Conservation (phyloP, 179 eudicot species). For the Nepenthes alata region DNA sequence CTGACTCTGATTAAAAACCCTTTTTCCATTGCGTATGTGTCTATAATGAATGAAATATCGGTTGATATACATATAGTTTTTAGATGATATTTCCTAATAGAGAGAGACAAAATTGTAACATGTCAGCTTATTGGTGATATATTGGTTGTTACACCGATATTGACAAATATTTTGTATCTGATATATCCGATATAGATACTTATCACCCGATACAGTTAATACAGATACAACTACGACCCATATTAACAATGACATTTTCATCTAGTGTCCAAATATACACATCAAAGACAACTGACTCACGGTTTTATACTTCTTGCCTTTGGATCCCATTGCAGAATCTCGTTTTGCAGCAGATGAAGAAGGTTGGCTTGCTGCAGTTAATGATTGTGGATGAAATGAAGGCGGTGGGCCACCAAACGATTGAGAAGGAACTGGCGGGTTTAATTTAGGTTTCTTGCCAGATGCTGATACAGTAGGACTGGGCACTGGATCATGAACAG, state of each 20-base stretch:
- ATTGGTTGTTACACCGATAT: no score
- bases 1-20: no score
- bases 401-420: constrained; percentile 41
- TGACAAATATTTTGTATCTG: no score
- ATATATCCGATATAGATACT: no score
- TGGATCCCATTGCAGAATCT: constrained; percentile 33
- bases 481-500: constrained; percentile 33
- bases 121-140: no score
- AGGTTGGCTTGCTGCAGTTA: constrained; percentile 36
- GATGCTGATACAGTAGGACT: constrained; percentile 50
- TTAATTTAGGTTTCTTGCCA: constrained; percentile 39
- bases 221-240: no score
- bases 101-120: no score
- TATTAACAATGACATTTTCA: no score
- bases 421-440: constrained; percentile 31
- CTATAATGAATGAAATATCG: no score
- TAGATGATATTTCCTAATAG: no score
- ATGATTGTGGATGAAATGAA: constrained; percentile 25
- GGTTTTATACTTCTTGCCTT: constrained; percentile 44
- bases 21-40: background rate
- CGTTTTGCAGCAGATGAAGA: constrained; percentile 44
- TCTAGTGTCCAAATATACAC: background rate
- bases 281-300: constrained; percentile 21
- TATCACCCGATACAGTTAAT: no score
- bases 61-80: no score